phyloP scores from a whole-genome alignment of 768 basidiomycete genomes.

The Flagelloscypha sp. region DNA sequence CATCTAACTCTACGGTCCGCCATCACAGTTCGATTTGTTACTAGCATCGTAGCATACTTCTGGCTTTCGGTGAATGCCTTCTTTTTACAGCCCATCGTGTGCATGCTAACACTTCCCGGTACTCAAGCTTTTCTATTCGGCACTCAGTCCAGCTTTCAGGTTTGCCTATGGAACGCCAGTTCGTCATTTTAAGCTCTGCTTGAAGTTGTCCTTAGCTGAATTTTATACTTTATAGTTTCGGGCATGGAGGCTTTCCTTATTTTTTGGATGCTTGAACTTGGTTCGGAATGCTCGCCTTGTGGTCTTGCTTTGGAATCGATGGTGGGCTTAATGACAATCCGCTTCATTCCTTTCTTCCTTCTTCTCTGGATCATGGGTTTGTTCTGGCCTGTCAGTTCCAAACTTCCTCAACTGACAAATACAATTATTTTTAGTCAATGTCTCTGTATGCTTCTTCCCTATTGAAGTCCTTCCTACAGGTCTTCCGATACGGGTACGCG shows the following conservation, averaged over 20 bases:
- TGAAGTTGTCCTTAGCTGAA: too few species aligned
- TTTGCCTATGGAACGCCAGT: slow-evolving; percentile 46
- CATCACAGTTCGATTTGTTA: slow-evolving; percentile 31
- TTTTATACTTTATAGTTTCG: slow-evolving; percentile 36
- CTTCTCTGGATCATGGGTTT: slow-evolving; percentile 58
- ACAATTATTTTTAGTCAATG: slow-evolving; percentile 23
- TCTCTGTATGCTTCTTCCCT: slow-evolving; percentile 36
- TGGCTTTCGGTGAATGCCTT: slow-evolving; percentile 24
- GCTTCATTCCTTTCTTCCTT: slow-evolving; percentile 53
- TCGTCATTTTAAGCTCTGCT: slow-evolving; percentile 13
- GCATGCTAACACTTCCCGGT: not conserved
- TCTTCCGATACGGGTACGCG: slow-evolving; percentile 41
- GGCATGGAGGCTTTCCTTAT: slow-evolving; percentile 47
- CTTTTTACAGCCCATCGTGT: not conserved
- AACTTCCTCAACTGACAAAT: too few species aligned
- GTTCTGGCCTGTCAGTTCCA: too few species aligned
- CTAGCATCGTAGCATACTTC: slow-evolving; percentile 33
- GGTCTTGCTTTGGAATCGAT: slow-evolving; percentile 56
- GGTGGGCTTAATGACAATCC: slow-evolving; percentile 44
- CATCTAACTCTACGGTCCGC: slow-evolving; percentile 29
- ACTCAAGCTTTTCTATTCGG: slow-evolving; percentile 44
- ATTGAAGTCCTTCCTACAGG: slow-evolving; percentile 29
- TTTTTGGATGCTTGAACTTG: slow-evolving; percentile 62
- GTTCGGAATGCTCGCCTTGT: slow-evolving; percentile 45
- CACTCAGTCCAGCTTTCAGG: slow-evolving; percentile 54